Evolutionary conservation across 164 flowering plant species (phyloP), one percentile per base, ranked within the genome.

Genomic region (Vitis riparia): DNA sequence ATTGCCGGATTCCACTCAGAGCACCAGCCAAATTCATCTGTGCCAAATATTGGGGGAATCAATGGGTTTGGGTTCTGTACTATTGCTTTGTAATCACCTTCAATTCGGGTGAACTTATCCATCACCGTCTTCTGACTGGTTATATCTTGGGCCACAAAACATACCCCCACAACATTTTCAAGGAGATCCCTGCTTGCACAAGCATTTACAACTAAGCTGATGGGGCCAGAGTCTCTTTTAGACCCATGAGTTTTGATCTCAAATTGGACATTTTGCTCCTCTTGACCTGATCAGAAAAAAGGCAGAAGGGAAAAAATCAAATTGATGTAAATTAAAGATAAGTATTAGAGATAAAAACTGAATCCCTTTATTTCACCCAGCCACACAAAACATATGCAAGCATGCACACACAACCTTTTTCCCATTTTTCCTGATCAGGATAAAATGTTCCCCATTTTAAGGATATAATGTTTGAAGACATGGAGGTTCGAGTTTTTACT

Each of bases 1-100:
- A 94, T 92, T 23, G 98, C 98, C 37, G 90, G 82, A 69, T 94
- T 94, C 98, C 98, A 94, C 78, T 94, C 98, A 60, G 89, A 86
- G 79, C 98, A 94, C 98, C 98, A 94, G 16, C 97, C 98, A 76
- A 89, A 92, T 75, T 91, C 97, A 75, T 94, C 98, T 1, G 89
- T 74, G 56, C 97, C 98, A 85, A 89, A 94, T 70, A 94, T 91
- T 55, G 98, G 98, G 16, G 98, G 98, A 66, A 94, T 92, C 72
- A 94, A 75, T 11, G 97, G 95, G 77, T 78, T 86, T 51, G 92
- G 98, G 70, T 86, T 94, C 66, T 94, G 94, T 13, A 94, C 82
- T 15, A 94, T 92, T 9, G 98, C 90, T 76, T 85, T 91, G 78
- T 94, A 94, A 77, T 92, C 98, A 55, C 98, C 98, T 79, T 94